These are phyloP conservation scores for Leccinum disarticulatum DNA, from an alignment of 768 basidiomycete species.

Conservation along the genomic window DNA sequence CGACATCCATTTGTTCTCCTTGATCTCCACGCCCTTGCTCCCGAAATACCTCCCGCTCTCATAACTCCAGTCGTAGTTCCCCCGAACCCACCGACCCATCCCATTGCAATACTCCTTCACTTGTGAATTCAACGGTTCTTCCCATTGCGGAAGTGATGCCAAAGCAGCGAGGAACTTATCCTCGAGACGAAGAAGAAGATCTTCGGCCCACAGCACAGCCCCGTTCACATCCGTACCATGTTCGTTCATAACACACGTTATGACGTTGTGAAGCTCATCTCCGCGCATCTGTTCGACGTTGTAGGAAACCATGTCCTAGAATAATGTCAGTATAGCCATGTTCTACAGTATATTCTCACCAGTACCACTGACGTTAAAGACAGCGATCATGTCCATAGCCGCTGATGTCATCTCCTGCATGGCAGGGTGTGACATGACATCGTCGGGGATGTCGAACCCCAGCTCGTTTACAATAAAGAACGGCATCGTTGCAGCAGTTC, in stretches of 20 bases:
- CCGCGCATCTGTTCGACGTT: neutral
- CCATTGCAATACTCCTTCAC: neutral
- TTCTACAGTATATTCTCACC: neutral
- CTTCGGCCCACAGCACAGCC: neutral
- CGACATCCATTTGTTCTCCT: neutral
- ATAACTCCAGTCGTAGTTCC: neutral
- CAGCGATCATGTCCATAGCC: neutral
- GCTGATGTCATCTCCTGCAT: neutral
- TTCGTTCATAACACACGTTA: neutral
- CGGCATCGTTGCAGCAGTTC: neutral
- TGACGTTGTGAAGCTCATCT: neutral
- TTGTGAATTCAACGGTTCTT: neutral
- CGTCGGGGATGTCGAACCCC: neutral
- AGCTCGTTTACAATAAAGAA: neutral
- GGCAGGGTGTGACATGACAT: neutral
- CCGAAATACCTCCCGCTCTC: neutral
- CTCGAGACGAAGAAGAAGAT: neutral
- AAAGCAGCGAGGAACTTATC: neutral
- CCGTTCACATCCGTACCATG: neutral
- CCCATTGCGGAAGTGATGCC: neutral
- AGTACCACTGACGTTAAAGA: neutral
- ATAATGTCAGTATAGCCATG: neutral
- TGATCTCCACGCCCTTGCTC: neutral
- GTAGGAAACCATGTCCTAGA: neutral
- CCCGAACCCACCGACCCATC: neutral